These are phyloP conservation scores for Sarocladium oryzae DNA, from an alignment of 2,329 filamentous ascomycete genomes.

Conservation along the genomic window DNA sequence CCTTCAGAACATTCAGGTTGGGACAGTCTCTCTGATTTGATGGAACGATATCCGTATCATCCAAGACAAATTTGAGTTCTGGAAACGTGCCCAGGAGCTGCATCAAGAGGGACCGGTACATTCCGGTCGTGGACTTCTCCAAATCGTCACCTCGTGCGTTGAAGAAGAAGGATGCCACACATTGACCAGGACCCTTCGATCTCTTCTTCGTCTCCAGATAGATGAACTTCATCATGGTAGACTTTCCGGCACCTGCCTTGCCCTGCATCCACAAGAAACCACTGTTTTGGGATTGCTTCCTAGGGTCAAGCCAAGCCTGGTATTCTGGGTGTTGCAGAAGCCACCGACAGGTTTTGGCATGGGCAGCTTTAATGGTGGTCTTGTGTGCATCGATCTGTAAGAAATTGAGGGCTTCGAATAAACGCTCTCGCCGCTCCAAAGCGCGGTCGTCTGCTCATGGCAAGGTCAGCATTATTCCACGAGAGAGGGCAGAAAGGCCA, in stretches of 20 bases:
- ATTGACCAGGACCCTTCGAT: slow-evolving; percentile 3
- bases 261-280: slow-evolving; percentile 42
- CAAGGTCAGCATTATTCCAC: not conserved
- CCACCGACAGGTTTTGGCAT: slow-evolving; percentile 17
- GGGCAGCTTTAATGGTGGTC: slow-evolving; percentile 10
- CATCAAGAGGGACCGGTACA: slow-evolving; percentile 43
- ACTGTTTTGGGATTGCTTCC: slow-evolving; percentile 18
- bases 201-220: slow-evolving; percentile 14
- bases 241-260: slow-evolving; percentile 40
- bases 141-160: slow-evolving; percentile 35
- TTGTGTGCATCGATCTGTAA: slow-evolving; percentile 12
- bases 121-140: slow-evolving; percentile 38
- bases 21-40: slow-evolving; percentile 2
- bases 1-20: slow-evolving; percentile 9
- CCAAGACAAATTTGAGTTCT: slow-evolving; percentile 27
- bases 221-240: slow-evolving; percentile 38
- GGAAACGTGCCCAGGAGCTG: slow-evolving; percentile 34
- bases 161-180: slow-evolving; percentile 41
- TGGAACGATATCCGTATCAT: slow-evolving; percentile 13
- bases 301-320: slow-evolving; percentile 24
- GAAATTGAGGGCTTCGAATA: slow-evolving; percentile 14
- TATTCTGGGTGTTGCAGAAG: slow-evolving; percentile 11
- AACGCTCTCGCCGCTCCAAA: not conserved
- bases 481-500: not conserved
- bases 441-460: not conserved